Percentiles rank a stretch among this genome's conserved stretches.
phyloP scores from a whole-genome alignment of 345 rosid genomes.

The Eucalyptus dawsonii region DNA sequence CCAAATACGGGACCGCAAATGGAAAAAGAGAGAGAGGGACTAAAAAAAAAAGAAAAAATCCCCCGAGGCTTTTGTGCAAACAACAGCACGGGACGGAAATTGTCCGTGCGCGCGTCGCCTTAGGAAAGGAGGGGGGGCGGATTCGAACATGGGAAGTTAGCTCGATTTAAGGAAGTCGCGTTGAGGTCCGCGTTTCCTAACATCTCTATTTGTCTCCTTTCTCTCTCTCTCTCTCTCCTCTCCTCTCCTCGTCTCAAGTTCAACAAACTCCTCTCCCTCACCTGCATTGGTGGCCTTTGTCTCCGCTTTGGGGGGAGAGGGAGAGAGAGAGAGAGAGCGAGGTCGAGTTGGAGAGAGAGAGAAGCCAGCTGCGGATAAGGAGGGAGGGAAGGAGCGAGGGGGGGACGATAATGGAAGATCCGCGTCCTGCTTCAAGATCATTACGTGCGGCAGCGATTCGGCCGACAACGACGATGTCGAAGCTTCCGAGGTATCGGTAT shows the following conservation, averaged over 20 bases:
- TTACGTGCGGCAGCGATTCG: slow-evolving; percentile 56
- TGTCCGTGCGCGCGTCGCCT: neutral
- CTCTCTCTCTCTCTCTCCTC: neutral
- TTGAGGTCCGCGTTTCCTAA: slow-evolving; percentile 29
- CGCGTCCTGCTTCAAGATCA: slow-evolving; percentile 65
- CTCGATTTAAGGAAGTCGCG: slow-evolving; percentile 9
- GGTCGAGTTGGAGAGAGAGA: neutral
- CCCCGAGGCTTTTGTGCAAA: neutral
- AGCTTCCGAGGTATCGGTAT: slow-evolving; percentile 24
- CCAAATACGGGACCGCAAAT: neutral
- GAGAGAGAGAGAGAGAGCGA: neutral
- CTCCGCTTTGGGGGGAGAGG: neutral
- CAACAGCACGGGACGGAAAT: neutral
- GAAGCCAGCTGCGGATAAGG: neutral
- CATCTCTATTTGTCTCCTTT: neutral
- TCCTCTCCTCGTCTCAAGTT: slow-evolving; percentile 13
- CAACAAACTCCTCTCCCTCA: slow-evolving; percentile 12
- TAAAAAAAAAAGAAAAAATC: neutral
- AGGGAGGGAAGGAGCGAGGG: neutral
- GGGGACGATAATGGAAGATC: slow-evolving; percentile 44
- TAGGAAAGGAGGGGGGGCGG: slow-evolving; percentile 13
- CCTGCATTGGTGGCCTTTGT: slow-evolving; percentile 2
- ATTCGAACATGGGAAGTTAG: slow-evolving; percentile 5
- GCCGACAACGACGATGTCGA: slow-evolving; percentile 28
- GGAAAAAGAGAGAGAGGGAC: neutral